Conservation (phyloP, 2,329 filamentous ascomycete genomes). For the Trichoderma breve region DNA sequence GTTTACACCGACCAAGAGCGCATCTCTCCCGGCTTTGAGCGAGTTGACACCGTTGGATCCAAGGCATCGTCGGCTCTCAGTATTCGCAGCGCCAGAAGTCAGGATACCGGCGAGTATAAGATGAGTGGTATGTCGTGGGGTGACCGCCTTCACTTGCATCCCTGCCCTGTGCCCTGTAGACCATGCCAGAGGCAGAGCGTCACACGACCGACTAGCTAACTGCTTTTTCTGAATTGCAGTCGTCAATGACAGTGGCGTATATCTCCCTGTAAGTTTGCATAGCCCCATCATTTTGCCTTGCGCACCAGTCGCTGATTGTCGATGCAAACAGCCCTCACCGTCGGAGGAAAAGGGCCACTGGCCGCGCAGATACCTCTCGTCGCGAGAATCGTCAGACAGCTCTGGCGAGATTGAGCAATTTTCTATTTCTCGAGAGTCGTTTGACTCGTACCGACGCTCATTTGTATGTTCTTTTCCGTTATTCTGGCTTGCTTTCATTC, state of each 20-base stretch:
- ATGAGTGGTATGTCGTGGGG: conserved; percentile 64
- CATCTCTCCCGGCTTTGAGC: conserved; percentile 50
- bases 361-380: conserved; percentile 55
- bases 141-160: conserved; percentile 11
- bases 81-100: conserved; percentile 58
- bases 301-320: neutral
- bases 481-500: neutral
- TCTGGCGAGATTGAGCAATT: conserved; percentile 87
- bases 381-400: conserved; percentile 57
- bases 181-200: conserved; percentile 7
- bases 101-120: conserved; percentile 71
- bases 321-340: conserved; percentile 68
- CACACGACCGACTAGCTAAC: conserved; percentile 31
- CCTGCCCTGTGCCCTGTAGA: conserved; percentile 20
- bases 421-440: conserved; percentile 92
- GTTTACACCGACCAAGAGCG: conserved; percentile 41
- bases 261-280: conserved; percentile 70
- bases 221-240: conserved; percentile 51
- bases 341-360: conserved; percentile 81
- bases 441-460: conserved; percentile 92
- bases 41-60: conserved; percentile 61
- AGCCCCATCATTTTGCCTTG: neutral
- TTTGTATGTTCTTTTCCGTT: conserved; percentile 63
- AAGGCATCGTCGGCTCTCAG: conserved; percentile 62
- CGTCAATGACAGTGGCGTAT: conserved; percentile 93